Evolutionary conservation across 257 asterid genomes (phyloP).

Genomic region (Catharanthus roseus): DNA sequence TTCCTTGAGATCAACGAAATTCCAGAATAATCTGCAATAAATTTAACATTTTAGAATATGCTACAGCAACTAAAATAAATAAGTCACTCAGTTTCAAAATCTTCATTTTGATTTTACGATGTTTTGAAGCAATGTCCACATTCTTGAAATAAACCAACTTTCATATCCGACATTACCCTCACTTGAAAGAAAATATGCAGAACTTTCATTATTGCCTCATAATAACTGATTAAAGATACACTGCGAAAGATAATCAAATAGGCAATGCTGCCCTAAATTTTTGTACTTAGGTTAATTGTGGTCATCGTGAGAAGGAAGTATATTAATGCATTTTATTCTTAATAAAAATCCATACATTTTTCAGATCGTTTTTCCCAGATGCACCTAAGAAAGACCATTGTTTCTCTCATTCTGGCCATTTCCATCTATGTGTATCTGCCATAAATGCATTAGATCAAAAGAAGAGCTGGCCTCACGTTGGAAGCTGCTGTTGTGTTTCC

Average conservation of each 20-base stretch:
- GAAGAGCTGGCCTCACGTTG: background rate
- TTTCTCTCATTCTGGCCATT: background rate
- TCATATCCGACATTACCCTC: background rate
- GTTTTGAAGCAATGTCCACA: background rate
- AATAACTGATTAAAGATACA: background rate
- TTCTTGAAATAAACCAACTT: background rate
- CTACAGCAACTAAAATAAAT: background rate
- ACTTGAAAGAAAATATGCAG: background rate
- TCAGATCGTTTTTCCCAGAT: background rate
- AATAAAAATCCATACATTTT: background rate
- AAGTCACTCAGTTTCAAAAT: background rate
- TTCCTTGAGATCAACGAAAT: background rate
- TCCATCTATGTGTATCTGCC: background rate
- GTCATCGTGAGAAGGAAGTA: background rate
- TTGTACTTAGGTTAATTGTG: background rate
- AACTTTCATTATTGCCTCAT: background rate
- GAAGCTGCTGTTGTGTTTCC: background rate
- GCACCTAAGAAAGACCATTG: background rate
- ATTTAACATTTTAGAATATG: too few species aligned
- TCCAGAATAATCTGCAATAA: background rate
- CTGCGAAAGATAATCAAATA: background rate
- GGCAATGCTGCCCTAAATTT: background rate
- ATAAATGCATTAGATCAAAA: background rate
- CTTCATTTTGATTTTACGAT: background rate
- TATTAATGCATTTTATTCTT: background rate